A percentile compares a stretch with the other conserved stretches of the same genome.
Evolutionary conservation across 441 rosid species (phyloP).

Genomic region (Melastoma candidum): DNA sequence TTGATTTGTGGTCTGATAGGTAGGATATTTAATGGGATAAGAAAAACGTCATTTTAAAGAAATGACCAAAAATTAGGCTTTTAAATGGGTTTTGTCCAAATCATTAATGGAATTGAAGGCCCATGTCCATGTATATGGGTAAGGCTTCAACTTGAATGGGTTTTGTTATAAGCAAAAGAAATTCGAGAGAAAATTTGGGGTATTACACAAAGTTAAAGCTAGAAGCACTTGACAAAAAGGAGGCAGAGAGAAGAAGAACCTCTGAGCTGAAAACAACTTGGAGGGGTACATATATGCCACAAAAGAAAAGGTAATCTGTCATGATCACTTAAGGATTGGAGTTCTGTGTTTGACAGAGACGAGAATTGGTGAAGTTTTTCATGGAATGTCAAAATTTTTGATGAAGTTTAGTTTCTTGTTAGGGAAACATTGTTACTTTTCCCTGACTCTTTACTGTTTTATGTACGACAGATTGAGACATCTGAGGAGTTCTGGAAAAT

Average conservation of each 20-base stretch:
- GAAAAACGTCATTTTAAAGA: no score
- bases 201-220: conserved; percentile 38
- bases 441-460: conserved; percentile 2
- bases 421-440: background rate
- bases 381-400: background rate
- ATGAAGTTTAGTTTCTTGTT: background rate
- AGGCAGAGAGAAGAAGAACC: conserved; percentile 79
- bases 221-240: conserved; percentile 79
- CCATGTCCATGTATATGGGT: no score
- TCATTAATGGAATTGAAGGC: no score
- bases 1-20: no score
- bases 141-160: no score
- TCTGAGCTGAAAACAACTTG: conserved; percentile 86
- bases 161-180: no score
- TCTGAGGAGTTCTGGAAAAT: conserved; percentile 60
- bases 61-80: no score
- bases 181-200: no score
- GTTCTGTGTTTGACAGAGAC: background rate
- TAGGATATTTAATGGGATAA: no score
- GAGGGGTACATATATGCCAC: conserved; percentile 92
- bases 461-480: conserved; percentile 60
- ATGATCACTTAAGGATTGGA: background rate
- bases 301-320: conserved; percentile 68
- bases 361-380: background rate
- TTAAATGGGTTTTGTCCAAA: no score